Conservation (phyloP, 805 yeast species). For the Myxozyma neglecta region DNA sequence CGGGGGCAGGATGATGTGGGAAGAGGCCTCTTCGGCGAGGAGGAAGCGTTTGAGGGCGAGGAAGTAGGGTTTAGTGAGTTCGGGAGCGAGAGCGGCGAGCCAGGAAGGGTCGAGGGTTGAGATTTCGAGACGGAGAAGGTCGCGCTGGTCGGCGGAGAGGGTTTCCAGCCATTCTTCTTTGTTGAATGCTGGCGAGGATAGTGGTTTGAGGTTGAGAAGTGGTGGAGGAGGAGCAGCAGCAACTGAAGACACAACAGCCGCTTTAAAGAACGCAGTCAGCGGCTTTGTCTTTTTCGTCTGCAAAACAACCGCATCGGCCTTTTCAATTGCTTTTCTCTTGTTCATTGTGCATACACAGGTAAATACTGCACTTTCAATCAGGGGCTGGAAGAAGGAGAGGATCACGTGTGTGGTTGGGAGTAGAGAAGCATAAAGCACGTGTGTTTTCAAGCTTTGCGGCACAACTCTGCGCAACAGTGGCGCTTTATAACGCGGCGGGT, state of each 20-base stretch:
- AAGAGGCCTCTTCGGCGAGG: conserved; percentile 43
- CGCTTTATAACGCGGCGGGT: too few species aligned
- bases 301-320: background rate
- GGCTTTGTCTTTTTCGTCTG: conserved; percentile 19
- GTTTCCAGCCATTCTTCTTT: conserved; percentile 53
- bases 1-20: conserved; percentile 74
- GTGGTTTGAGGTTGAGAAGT: background rate
- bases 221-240: background rate
- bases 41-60: conserved; percentile 68
- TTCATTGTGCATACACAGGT: background rate
- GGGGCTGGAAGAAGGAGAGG: background rate
- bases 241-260: background rate
- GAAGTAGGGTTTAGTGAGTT: conserved; percentile 84
- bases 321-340: background rate
- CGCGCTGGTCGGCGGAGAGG: conserved; percentile 50
- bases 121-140: conserved; percentile 64
- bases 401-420: too few species aligned
- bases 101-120: conserved; percentile 71
- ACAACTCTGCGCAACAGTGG: too few species aligned
- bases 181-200: conserved; percentile 41
- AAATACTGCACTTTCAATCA: background rate
- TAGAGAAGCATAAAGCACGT: too few species aligned
- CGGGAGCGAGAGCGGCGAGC: conserved; percentile 67
- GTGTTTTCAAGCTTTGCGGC: too few species aligned
- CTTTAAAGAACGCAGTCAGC: conserved; percentile 16